Percentiles rank a stretch among this genome's conserved stretches.
Evolutionary conservation across 371 early-diverging fungal genomes (phyloP).

Genomic region (Saksenaea oblongispora): DNA sequence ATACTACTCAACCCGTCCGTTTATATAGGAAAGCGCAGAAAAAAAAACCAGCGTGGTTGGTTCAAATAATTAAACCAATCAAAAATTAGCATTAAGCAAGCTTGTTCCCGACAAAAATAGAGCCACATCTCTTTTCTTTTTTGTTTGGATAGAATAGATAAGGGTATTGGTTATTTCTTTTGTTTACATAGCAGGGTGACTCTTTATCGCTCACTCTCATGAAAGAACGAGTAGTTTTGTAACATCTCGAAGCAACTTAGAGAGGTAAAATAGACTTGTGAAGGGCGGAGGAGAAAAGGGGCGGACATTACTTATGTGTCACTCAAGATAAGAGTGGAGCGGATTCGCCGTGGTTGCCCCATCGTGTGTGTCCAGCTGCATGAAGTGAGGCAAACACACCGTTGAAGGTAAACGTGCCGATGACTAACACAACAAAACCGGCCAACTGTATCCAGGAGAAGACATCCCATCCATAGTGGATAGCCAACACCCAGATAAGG

Average conservation of each 20-base stretch:
- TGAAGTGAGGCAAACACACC: constrained; percentile 41
- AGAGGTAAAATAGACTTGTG: background rate
- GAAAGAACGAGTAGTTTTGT: too few species aligned
- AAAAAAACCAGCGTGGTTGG: background rate
- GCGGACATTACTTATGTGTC: background rate
- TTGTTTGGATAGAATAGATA: background rate
- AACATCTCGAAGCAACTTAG: too few species aligned
- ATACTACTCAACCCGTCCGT: background rate
- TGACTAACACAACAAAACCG: constrained; percentile 3
- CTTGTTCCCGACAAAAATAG: background rate
- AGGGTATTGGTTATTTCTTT: too few species aligned
- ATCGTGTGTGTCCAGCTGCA: constrained; percentile 16
- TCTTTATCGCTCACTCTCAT: too few species aligned
- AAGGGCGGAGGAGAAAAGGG: background rate
- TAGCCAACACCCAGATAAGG: constrained; percentile 43
- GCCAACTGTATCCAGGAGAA: constrained; percentile 39
- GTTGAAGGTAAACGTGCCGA: constrained; percentile 32
- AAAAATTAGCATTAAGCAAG: background rate
- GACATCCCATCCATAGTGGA: constrained; percentile 44
- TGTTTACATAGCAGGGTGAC: too few species aligned
- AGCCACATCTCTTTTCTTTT: background rate
- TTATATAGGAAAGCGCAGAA: background rate
- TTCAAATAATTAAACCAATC: background rate
- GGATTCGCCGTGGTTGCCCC: constrained; percentile 21
- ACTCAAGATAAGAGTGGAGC: constrained; percentile 37